Conservation (phyloP, 768 basidiomycete genomes). For the Mycena olivaceomarginata region DNA sequence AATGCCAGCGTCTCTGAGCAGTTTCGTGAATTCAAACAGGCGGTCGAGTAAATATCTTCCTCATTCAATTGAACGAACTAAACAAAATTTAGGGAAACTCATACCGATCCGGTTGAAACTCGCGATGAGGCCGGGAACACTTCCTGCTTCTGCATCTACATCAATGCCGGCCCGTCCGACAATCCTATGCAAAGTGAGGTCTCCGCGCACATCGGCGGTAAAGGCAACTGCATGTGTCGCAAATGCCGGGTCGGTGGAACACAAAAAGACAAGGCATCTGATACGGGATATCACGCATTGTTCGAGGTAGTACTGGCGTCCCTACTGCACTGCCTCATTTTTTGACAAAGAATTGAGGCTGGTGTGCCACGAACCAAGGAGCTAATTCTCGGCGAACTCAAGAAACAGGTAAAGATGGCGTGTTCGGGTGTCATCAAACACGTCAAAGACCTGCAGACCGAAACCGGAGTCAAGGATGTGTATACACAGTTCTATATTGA, state of each 20-base stretch:
- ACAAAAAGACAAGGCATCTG: not conserved
- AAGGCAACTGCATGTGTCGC: not conserved
- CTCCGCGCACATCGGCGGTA: not conserved
- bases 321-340: too few species aligned
- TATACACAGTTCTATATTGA: too few species aligned
- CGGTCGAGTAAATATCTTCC: not conserved
- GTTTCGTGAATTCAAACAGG: not conserved
- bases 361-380: too few species aligned
- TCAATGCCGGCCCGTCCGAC: not conserved
- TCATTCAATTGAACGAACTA: not conserved
- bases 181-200: not conserved
- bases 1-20: not conserved
- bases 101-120: not conserved
- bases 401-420: too few species aligned
- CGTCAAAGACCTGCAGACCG: too few species aligned
- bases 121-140: not conserved
- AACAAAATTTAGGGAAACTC: not conserved
- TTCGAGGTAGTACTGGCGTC: too few species aligned
- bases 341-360: too few species aligned
- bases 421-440: too few species aligned
- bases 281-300: too few species aligned
- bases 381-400: too few species aligned
- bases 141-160: not conserved
- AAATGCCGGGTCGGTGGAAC: not conserved
- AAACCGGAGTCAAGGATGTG: too few species aligned